Percentiles rank a stretch among this genome's conserved stretches.
Conservation (phyloP, 306 rosid genomes). For the Rubus parviflorus region DNA sequence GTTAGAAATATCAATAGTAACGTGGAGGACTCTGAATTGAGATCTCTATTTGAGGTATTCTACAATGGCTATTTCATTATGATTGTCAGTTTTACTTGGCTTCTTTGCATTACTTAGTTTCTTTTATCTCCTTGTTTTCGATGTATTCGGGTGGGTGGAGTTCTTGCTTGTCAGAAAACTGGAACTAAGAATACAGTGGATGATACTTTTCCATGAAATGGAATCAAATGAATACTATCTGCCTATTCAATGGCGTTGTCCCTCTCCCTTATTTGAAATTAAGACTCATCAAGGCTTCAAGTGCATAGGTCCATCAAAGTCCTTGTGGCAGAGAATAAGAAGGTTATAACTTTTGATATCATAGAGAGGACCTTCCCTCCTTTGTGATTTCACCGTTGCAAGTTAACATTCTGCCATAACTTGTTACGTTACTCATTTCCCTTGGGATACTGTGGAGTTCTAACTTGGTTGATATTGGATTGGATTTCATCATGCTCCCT, state of each 20-base stretch:
- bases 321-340: background rate
- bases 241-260: background rate
- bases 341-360: background rate
- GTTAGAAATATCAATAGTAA: conserved; percentile 91
- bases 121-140: background rate
- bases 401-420: background rate
- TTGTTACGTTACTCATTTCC: background rate
- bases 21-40: conserved; percentile 74
- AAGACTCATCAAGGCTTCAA: background rate
- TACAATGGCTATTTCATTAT: conserved; percentile 7
- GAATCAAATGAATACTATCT: background rate
- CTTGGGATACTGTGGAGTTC: background rate
- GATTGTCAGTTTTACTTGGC: background rate
- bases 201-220: background rate
- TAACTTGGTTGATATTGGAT: background rate
- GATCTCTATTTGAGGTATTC: conserved; percentile 59
- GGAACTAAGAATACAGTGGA: background rate
- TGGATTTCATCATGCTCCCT: background rate
- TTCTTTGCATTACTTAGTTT: background rate
- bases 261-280: background rate
- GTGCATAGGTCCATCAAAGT: background rate
- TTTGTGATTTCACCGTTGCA: background rate
- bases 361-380: background rate
- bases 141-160: background rate
- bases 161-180: background rate